phyloP scores from a whole-genome alignment of 257 asterid species.

The Solanum pinnatisectum region DNA sequence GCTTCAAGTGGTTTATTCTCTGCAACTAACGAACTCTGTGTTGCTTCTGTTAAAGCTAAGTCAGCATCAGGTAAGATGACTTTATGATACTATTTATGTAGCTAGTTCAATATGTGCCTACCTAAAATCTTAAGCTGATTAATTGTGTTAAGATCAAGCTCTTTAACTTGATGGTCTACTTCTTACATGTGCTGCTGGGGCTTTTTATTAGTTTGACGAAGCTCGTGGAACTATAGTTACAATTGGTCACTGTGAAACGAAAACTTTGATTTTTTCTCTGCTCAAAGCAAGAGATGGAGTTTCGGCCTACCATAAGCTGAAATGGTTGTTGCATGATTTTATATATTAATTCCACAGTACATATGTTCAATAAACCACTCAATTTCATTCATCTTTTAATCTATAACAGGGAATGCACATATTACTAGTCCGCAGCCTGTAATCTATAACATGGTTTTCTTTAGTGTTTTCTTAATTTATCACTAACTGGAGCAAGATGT shows the following conservation, averaged over 20 bases:
- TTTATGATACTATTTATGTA: neutral
- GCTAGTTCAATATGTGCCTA: neutral
- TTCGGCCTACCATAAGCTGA: neutral
- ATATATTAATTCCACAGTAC: neutral
- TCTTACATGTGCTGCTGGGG: neutral
- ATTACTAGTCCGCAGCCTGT: neutral
- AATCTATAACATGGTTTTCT: neutral
- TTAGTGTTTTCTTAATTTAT: neutral
- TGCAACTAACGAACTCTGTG: conserved; percentile 71
- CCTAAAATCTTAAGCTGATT: neutral
- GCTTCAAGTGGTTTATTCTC: conserved; percentile 76
- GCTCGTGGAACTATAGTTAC: neutral
- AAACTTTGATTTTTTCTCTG: neutral
- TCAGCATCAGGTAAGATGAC: conserved; percentile 71
- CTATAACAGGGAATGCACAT: neutral
- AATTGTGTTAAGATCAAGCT: neutral
- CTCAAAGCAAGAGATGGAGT: neutral
- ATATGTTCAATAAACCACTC: neutral
- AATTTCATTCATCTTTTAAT: neutral
- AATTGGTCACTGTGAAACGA: neutral
- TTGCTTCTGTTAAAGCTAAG: conserved; percentile 67
- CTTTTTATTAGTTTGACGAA: neutral
- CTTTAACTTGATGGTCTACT: neutral
- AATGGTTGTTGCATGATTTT: neutral
- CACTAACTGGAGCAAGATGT: neutral